A percentile compares a stretch with the other conserved stretches of the same genome.
phyloP scores from a whole-genome alignment of 2,329 filamentous ascomycete genomes.

The Cladosporium oxysporum region DNA sequence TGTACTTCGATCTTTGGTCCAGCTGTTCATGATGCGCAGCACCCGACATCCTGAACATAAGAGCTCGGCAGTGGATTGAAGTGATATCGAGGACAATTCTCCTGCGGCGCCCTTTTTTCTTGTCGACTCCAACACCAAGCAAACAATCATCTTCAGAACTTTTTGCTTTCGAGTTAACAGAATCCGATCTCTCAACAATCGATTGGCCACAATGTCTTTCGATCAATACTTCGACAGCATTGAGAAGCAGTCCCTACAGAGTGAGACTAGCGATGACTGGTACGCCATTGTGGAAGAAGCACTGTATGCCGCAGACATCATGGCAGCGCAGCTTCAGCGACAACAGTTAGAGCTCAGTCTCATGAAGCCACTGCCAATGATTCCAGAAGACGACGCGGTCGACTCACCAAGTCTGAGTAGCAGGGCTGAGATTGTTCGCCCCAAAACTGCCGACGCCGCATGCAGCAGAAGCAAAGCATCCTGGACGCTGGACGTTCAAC shows the following conservation, averaged over 20 bases:
- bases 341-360: neutral
- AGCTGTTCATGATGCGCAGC: neutral
- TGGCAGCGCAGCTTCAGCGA: neutral
- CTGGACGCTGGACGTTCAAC: neutral
- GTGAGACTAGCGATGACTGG: constrained; percentile 4
- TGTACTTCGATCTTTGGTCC: neutral
- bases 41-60: neutral
- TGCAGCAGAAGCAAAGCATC: neutral
- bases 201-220: constrained; percentile 14
- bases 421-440: neutral
- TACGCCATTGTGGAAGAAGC: constrained; percentile 13
- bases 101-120: neutral
- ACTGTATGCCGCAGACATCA: constrained; percentile 1
- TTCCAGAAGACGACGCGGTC: constrained; percentile 6
- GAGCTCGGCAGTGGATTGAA: neutral
- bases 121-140: neutral
- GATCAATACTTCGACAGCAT: constrained; percentile 13
- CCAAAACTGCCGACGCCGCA: neutral
- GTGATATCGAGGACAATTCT: neutral
- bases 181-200: neutral
- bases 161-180: neutral
- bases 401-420: neutral
- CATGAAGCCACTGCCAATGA: constrained; percentile 12
- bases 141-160: too few species aligned
- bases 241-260: neutral